Conservation (phyloP, 768 basidiomycete species). For the Boletus rubescentipes region DNA sequence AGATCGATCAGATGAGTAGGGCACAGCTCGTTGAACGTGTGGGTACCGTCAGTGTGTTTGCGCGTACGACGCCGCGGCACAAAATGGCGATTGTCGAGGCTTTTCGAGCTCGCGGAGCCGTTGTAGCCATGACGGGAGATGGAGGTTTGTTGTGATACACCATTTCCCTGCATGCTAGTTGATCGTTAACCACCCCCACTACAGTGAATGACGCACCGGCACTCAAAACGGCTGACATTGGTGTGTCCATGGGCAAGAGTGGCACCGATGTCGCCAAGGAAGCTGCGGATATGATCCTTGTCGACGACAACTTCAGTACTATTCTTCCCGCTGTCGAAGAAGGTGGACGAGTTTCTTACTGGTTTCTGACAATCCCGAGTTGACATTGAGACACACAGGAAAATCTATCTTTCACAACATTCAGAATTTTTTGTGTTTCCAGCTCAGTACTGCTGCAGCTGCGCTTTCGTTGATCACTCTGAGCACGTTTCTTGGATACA, state of each 20-base stretch:
- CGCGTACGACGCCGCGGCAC: slow-evolving; percentile 92
- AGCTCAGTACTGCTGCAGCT: slow-evolving; percentile 96
- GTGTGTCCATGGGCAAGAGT: slow-evolving; percentile 95
- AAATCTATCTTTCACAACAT: slow-evolving; percentile 99
- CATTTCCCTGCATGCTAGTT: background rate
- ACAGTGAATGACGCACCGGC: slow-evolving; percentile 95
- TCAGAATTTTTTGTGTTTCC: slow-evolving; percentile 96
- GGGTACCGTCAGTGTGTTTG: slow-evolving; percentile 83
- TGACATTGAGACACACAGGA: slow-evolving; percentile 41
- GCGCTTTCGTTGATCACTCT: slow-evolving; percentile 94
- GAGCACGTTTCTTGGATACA: slow-evolving; percentile 85
- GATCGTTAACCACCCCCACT: background rate
- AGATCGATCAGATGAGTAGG: slow-evolving; percentile 82
- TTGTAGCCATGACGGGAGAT: slow-evolving; percentile 98
- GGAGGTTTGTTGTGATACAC: slow-evolving; percentile 63
- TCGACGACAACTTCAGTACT: slow-evolving; percentile 96
- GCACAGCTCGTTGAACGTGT: slow-evolving; percentile 81
- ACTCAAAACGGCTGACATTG: slow-evolving; percentile 96
- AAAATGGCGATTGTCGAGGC: slow-evolving; percentile 98
- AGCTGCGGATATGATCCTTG: slow-evolving; percentile 94
- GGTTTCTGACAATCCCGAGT: background rate
- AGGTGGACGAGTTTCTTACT: slow-evolving; percentile 43
- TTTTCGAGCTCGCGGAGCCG: slow-evolving; percentile 82
- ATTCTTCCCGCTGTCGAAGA: slow-evolving; percentile 94
- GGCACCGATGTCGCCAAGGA: slow-evolving; percentile 99